These are phyloP conservation scores for Galerina sulciceps DNA, from an alignment of 768 basidiomycete species.

Conservation along the genomic window DNA sequence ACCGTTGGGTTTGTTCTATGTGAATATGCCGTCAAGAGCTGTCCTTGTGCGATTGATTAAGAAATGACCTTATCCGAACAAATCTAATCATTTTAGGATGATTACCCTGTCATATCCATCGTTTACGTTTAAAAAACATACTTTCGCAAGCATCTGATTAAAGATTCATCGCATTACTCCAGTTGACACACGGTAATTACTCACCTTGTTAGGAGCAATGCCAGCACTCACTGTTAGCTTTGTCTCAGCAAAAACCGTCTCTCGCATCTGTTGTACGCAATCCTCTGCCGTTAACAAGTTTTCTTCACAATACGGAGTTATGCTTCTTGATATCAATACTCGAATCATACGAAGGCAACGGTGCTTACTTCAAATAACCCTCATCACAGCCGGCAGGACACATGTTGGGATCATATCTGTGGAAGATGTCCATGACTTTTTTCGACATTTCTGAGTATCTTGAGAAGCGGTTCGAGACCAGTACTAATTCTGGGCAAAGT, in stretches of 20 bases:
- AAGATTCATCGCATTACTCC: constrained; percentile 14
- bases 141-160: constrained; percentile 88
- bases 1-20: constrained; percentile 91
- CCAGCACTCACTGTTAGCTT: constrained; percentile 92
- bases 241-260: constrained; percentile 75
- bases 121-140: constrained; percentile 30
- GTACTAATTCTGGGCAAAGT: constrained; percentile 86
- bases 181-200: constrained; percentile 16
- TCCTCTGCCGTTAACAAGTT: constrained; percentile 67
- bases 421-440: constrained; percentile 70
- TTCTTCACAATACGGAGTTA: constrained; percentile 81
- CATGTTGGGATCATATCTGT: constrained; percentile 80
- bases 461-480: constrained; percentile 60
- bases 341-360: background rate
- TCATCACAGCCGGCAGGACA: constrained; percentile 83
- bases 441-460: constrained; percentile 74
- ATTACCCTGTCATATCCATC: background rate
- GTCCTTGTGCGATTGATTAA: background rate
- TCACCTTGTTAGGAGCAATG: constrained; percentile 92
- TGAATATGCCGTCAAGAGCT: background rate
- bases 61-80: constrained; percentile 82
- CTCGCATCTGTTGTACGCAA: constrained; percentile 81
- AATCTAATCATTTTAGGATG: constrained; percentile 53
- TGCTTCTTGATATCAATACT: constrained; percentile 44
- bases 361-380: constrained; percentile 84